A percentile compares a stretch with the other conserved stretches of the same genome.
Conservation (phyloP, 176 grass and related monocot species). For the Puccinellia tenuiflora region DNA sequence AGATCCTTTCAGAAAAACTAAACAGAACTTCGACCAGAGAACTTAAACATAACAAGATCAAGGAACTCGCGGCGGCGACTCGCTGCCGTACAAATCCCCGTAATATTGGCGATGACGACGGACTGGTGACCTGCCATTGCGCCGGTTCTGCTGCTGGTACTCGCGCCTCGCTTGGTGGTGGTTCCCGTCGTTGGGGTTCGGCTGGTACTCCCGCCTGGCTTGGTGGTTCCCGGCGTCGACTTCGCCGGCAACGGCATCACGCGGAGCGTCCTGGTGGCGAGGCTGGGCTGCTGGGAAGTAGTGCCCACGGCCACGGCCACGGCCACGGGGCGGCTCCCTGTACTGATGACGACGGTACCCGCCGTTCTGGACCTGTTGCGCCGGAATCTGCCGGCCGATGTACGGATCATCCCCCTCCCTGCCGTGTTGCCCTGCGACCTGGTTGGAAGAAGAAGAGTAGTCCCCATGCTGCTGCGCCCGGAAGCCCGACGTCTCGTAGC, state of each 20-base stretch:
- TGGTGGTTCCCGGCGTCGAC: neutral
- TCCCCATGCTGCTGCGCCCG: neutral
- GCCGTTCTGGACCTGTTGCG: neutral
- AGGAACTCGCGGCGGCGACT: neutral
- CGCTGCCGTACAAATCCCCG: neutral
- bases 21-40: neutral
- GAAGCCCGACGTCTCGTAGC: neutral
- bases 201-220: neutral
- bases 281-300: neutral
- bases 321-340: neutral
- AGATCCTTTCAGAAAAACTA: neutral
- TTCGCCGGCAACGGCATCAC: neutral
- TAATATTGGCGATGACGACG: neutral
- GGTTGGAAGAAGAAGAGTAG: neutral
- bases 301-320: neutral
- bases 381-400: neutral
- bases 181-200: neutral
- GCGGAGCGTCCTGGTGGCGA: neutral
- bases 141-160: neutral
- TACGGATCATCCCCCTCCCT: neutral
- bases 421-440: neutral
- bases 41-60: neutral
- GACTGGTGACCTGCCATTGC: neutral
- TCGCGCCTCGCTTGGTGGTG: neutral
- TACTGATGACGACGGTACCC: neutral